Conservation (phyloP, 495 filamentous ascomycete species). For the Penicillium simplicissimum region DNA sequence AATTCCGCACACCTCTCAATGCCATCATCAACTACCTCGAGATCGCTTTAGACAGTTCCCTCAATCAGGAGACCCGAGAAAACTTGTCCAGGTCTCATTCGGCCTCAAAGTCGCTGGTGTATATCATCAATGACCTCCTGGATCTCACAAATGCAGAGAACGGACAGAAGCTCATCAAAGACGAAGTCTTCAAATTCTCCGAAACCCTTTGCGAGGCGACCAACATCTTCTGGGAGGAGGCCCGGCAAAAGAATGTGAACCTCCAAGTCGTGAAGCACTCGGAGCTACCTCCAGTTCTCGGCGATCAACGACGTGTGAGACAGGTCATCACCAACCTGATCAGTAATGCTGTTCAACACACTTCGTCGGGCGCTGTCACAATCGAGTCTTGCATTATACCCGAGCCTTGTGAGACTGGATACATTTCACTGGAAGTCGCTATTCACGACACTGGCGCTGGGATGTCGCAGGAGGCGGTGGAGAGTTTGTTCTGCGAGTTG, state of each 20-base stretch:
- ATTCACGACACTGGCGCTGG: constrained; percentile 79
- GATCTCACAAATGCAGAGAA: constrained; percentile 87
- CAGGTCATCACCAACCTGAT: constrained; percentile 80
- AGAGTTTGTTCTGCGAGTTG: constrained; percentile 77
- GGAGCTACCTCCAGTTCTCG: constrained; percentile 75
- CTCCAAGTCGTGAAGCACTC: constrained; percentile 69
- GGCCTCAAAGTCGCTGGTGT: constrained; percentile 87
- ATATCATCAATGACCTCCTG: constrained; percentile 89
- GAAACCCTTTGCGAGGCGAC: constrained; percentile 74
- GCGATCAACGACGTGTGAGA: constrained; percentile 80
- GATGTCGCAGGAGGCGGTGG: constrained; percentile 72
- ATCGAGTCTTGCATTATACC: constrained; percentile 63
- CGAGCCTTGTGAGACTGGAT: constrained; percentile 34
- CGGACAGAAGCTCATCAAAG: constrained; percentile 72
- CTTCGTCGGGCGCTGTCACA: constrained; percentile 61
- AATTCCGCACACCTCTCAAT: constrained; percentile 87
- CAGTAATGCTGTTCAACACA: constrained; percentile 83
- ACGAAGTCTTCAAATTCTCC: constrained; percentile 73
- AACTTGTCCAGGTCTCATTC: constrained; percentile 84
- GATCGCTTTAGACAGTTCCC: constrained; percentile 77
- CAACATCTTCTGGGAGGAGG: constrained; percentile 71
- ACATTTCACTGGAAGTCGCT: constrained; percentile 68
- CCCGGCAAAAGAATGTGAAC: constrained; percentile 67
- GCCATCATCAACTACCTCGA: constrained; percentile 95
- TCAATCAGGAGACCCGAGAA: constrained; percentile 80